Evolutionary conservation across 2,329 filamentous ascomycete genomes (phyloP).

Genomic region (Microcera coccophila): DNA sequence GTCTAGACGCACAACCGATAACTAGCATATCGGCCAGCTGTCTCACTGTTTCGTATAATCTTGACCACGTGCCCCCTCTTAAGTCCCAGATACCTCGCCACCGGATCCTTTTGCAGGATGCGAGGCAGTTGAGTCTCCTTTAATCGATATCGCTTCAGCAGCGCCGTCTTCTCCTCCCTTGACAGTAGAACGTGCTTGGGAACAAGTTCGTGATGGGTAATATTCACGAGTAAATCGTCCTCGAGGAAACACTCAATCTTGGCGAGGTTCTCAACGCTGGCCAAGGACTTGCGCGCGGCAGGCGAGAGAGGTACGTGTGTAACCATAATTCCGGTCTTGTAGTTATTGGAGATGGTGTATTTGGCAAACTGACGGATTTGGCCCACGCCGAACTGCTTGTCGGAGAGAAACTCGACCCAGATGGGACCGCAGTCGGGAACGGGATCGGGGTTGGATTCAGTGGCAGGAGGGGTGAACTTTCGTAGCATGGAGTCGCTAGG

Average conservation of each 20-base stretch:
- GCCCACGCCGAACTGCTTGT: constrained; percentile 79
- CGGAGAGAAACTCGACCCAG: constrained; percentile 87
- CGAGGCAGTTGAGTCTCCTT: constrained; percentile 97
- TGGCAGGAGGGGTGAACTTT: constrained; percentile 74
- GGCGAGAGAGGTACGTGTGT: constrained; percentile 78
- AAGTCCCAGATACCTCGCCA: constrained; percentile 86
- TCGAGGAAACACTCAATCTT: constrained; percentile 94
- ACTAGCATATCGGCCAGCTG: constrained; percentile 92
- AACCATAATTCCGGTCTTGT: constrained; percentile 87
- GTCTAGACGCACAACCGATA: constrained; percentile 69
- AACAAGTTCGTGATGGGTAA: constrained; percentile 95
- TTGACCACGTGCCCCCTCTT: constrained; percentile 94
- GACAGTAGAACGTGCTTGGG: constrained; percentile 90
- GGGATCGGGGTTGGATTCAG: constrained; percentile 65
- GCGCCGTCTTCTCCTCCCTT: constrained; percentile 78
- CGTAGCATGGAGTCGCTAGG: constrained; percentile 80
- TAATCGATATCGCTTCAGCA: constrained; percentile 85
- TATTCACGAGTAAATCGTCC: constrained; percentile 94
- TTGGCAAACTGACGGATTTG: constrained; percentile 88
- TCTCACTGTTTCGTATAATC: constrained; percentile 94
- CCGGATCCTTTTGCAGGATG: constrained; percentile 86
- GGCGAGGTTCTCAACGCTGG: constrained; percentile 68
- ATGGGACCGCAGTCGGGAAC: constrained; percentile 76
- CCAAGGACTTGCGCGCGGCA: constrained; percentile 82
- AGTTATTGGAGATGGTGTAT: constrained; percentile 73